A percentile compares a stretch with the other conserved stretches of the same genome.
Evolutionary conservation across 1,284 basidiomycete species (phyloP).

Genomic region (Singerocomus inundabilis): DNA sequence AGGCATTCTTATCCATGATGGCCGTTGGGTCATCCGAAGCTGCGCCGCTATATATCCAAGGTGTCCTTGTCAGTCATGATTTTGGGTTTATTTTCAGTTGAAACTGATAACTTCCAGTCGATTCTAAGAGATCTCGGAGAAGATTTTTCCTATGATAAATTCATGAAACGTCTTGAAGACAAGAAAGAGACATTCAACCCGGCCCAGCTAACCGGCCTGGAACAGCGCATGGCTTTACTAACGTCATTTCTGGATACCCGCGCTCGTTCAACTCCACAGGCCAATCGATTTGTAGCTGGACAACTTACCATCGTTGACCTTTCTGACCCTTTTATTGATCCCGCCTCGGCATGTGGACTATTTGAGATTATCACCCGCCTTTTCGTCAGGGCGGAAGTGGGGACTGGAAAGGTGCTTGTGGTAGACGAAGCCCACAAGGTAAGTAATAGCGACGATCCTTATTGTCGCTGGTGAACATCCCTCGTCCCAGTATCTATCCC

Average conservation of each 20-base stretch:
- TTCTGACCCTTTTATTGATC: slow-evolving; percentile 71
- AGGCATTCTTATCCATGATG: slow-evolving; percentile 68
- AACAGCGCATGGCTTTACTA: slow-evolving; percentile 58
- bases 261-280: slow-evolving; percentile 7
- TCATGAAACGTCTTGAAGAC: slow-evolving; percentile 45
- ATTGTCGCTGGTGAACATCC: neutral
- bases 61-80: slow-evolving; percentile 47
- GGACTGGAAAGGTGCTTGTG: slow-evolving; percentile 66
- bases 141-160: slow-evolving; percentile 43
- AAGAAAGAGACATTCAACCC: slow-evolving; percentile 53
- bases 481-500: slow-evolving; percentile 55
- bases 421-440: slow-evolving; percentile 78
- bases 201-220: slow-evolving; percentile 48
- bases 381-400: slow-evolving; percentile 61
- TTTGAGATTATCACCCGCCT: slow-evolving; percentile 68
- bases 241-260: slow-evolving; percentile 48
- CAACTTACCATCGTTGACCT: slow-evolving; percentile 64
- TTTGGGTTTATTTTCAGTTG: neutral
- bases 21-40: slow-evolving; percentile 56
- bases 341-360: slow-evolving; percentile 60
- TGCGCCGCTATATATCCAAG: slow-evolving; percentile 66
- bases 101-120: slow-evolving; percentile 25
- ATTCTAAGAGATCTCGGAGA: slow-evolving; percentile 51
- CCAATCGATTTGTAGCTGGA: slow-evolving; percentile 47
- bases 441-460: slow-evolving; percentile 7